Percentiles rank a stretch among this genome's conserved stretches.
phyloP scores from a whole-genome alignment of 2,329 filamentous ascomycete genomes.

The Epichloe typhina region DNA sequence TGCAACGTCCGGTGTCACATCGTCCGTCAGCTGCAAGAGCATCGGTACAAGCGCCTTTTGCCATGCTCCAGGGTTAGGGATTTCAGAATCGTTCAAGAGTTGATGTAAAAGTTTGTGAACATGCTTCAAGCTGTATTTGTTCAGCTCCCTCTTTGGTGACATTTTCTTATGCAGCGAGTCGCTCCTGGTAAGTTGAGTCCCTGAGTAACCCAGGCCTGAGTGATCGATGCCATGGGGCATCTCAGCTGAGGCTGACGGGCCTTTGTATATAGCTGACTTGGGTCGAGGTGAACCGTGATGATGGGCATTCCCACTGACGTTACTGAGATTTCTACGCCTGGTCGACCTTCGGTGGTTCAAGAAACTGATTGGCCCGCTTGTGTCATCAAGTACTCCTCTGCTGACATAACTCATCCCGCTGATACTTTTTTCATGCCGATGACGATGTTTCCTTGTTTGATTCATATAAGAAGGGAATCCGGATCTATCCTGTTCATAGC shows the following conservation, averaged over 20 bases:
- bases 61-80: conserved; percentile 67
- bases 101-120: conserved; percentile 76
- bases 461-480: conserved; percentile 61
- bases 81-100: conserved; percentile 60
- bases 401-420: conserved; percentile 56
- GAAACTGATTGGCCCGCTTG: conserved; percentile 39
- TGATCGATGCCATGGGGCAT: conserved; percentile 34
- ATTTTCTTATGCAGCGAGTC: conserved; percentile 68
- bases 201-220: conserved; percentile 27
- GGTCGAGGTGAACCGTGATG: conserved; percentile 62
- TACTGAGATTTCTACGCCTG: conserved; percentile 71
- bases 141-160: conserved; percentile 69
- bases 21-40: conserved; percentile 78
- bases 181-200: conserved; percentile 52
- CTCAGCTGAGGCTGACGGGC: conserved; percentile 39
- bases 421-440: conserved; percentile 60
- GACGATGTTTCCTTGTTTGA: conserved; percentile 61
- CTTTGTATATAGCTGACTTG: conserved; percentile 43
- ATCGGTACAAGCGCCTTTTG: conserved; percentile 83
- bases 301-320: conserved; percentile 56
- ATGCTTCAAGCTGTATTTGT: conserved; percentile 76
- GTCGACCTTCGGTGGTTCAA: conserved; percentile 47
- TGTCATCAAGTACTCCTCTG: conserved; percentile 53
- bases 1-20: conserved; percentile 85
- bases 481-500: conserved; percentile 60